A percentile compares a stretch with the other conserved stretches of the same genome.
Evolutionary conservation across 306 rosid species (phyloP).

Genomic region (Hippophae rhamnoides): DNA sequence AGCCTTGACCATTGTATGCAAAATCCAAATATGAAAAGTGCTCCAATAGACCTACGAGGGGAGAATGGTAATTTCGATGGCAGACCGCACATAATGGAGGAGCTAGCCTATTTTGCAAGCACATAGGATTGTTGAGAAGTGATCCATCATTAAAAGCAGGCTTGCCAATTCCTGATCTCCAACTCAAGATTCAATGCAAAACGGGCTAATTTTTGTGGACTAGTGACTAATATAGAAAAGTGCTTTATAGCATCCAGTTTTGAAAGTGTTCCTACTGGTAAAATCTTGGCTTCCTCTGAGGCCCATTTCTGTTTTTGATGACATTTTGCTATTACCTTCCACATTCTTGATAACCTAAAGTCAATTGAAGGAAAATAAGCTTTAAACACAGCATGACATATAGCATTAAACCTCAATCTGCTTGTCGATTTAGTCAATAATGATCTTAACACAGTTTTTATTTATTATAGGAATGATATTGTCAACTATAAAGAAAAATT

Average conservation of each 20-base stretch:
- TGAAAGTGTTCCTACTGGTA: constrained; percentile 58
- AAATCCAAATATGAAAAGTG: constrained; percentile 64
- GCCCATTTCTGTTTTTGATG: constrained; percentile 66
- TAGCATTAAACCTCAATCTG: no score
- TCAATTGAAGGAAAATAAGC: not conserved
- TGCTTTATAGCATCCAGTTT: constrained; percentile 39
- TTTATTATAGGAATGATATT: no score
- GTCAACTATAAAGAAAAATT: no score
- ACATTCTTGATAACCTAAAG: constrained; percentile 29
- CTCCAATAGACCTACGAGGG: constrained; percentile 42
- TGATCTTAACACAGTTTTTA: no score
- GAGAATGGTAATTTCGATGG: constrained; percentile 44
- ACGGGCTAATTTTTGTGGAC: constrained; percentile 48
- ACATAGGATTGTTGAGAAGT: constrained; percentile 74
- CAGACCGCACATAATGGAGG: constrained; percentile 53
- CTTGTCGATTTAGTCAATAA: no score
- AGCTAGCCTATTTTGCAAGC: constrained; percentile 69
- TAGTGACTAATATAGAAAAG: constrained; percentile 30
- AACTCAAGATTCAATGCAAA: constrained; percentile 62
- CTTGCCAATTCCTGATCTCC: constrained; percentile 75
- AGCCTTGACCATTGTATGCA: constrained; percentile 72
- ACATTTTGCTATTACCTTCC: constrained; percentile 63
- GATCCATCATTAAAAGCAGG: constrained; percentile 71
- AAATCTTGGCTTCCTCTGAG: constrained; percentile 63
- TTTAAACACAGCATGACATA: no score